phyloP scores from a whole-genome alignment of 768 basidiomycete genomes.

The Lentinula raphanica region DNA sequence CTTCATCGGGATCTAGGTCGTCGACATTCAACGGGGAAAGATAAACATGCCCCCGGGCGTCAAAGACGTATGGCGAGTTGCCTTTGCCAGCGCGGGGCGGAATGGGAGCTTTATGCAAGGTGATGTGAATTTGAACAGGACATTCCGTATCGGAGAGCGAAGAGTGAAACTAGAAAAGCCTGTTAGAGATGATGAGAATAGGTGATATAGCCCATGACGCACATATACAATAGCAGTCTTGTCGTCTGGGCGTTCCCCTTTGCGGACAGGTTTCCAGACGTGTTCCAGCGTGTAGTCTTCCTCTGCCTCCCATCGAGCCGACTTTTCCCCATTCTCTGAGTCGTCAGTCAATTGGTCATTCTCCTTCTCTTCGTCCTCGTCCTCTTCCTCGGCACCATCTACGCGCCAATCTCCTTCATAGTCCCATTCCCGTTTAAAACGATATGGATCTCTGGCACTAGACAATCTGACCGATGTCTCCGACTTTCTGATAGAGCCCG shows the following conservation, averaged over 20 bases:
- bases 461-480: slow-evolving; percentile 47
- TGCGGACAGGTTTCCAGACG: slow-evolving; percentile 41
- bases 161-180: not conserved
- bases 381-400: slow-evolving; percentile 23
- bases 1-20: slow-evolving; percentile 15
- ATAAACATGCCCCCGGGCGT: slow-evolving; percentile 40
- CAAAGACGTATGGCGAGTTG: slow-evolving; percentile 59
- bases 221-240: slow-evolving; percentile 60
- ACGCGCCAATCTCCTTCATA: slow-evolving; percentile 26
- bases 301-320: slow-evolving; percentile 67
- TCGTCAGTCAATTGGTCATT: slow-evolving; percentile 25
- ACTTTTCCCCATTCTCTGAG: slow-evolving; percentile 29
- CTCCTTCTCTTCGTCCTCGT: slow-evolving; percentile 32
- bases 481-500: slow-evolving; percentile 51
- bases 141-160: slow-evolving; percentile 46
- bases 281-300: slow-evolving; percentile 57
- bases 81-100: slow-evolving; percentile 51
- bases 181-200: not conserved
- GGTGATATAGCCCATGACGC: slow-evolving; percentile 19
- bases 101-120: slow-evolving; percentile 48
- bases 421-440: slow-evolving; percentile 29
- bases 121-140: slow-evolving; percentile 55
- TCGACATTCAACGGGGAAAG: slow-evolving; percentile 22
- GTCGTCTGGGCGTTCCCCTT: slow-evolving; percentile 26
- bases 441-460: slow-evolving; percentile 46